phyloP scores from a whole-genome alignment of 2,329 filamentous ascomycete species.

The Xylaria sp. region DNA sequence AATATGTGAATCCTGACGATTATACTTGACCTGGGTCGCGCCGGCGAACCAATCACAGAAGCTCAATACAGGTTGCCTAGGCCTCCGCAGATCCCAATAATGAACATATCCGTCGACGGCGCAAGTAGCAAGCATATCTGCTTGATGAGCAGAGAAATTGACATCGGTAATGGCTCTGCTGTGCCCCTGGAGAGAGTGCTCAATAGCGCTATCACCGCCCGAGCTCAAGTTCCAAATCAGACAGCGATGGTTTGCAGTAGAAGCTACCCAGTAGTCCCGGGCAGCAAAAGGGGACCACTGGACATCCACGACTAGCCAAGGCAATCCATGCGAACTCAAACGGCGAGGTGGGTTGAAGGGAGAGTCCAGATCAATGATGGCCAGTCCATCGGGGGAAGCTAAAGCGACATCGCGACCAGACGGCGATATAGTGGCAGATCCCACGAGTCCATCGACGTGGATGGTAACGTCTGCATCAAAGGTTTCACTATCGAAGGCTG shows the following conservation, averaged over 20 bases:
- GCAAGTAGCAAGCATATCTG: conserved; percentile 87
- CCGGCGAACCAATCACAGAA: conserved; percentile 95
- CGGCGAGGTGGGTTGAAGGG: conserved; percentile 86
- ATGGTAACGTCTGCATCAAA: conserved; percentile 87
- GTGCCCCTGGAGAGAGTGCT: conserved; percentile 86
- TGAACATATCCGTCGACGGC: conserved; percentile 93
- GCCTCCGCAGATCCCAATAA: conserved; percentile 84
- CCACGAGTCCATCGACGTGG: conserved; percentile 79
- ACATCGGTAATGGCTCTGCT: conserved; percentile 92
- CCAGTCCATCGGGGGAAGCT: conserved; percentile 86
- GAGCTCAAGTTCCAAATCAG: conserved; percentile 91
- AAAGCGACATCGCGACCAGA: conserved; percentile 89
- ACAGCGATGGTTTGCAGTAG: conserved; percentile 92
- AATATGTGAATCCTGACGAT: conserved; percentile 83
- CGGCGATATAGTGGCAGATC: conserved; percentile 91
- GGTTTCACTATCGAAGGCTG: conserved; percentile 82
- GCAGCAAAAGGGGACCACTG: conserved; percentile 95
- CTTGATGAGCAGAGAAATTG: conserved; percentile 93
- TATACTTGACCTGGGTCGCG: conserved; percentile 95
- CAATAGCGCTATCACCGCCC: conserved; percentile 77
- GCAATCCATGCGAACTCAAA: conserved; percentile 78
- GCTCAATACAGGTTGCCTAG: conserved; percentile 74
- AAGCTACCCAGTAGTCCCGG: conserved; percentile 91
- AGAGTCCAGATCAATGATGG: conserved; percentile 90
- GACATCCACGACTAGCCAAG: conserved; percentile 95